Evolutionary conservation across 805 yeast genomes (phyloP), one percentile per base, ranked within the genome.

Genomic region (Lipomyces kockii): DNA sequence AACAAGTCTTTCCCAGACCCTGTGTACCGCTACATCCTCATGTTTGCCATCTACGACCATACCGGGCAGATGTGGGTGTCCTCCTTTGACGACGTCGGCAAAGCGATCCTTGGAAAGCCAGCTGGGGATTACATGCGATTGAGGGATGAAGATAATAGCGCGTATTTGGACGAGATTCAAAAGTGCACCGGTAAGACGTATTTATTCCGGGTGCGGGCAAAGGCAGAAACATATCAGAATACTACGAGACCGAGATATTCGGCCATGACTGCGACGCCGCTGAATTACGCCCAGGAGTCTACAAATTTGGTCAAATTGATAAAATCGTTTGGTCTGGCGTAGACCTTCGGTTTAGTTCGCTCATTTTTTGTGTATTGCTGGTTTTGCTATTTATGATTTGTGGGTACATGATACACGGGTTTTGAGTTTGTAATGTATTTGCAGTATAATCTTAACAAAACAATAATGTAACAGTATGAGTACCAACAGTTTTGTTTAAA

Each of bases 21-120:
- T 22, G 81, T 83, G 60, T 88, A 90, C 80, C 85, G 98, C 77
- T 95, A 90, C 73, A 87, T 92, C 62, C 78, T 94, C 73, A 88
- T 89, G n/a, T 78, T 87, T 58, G 86, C 91, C 2, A 84, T 92
- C n/a, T 83, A 87, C 74, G 99, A 95, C 78, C 82, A 83, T 72
- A 84, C 96, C 3, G 96, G 93, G 25, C 92, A 90, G 77, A 77
- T 92, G 68, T 92, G 97, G 96, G 80, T 91, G 39, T 89, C 97
- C 0, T 81, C 90, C 66, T 95, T 95, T 76, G 97, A 95, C 77
- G 94, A 89, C 20, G 90, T 89, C 70, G 98, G 97, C 1, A 82
- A 82, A 56, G 82, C 83, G 70, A 78, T 95, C 56, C 80, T 94
- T 63, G 91, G 88, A 0, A 80, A 83, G 62, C 87, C 94, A 0